A percentile compares a stretch with the other conserved stretches of the same genome.
These are phyloP conservation scores for Piedraia hortae DNA, from an alignment of 2,329 filamentous ascomycete species.

Conservation along the genomic window DNA sequence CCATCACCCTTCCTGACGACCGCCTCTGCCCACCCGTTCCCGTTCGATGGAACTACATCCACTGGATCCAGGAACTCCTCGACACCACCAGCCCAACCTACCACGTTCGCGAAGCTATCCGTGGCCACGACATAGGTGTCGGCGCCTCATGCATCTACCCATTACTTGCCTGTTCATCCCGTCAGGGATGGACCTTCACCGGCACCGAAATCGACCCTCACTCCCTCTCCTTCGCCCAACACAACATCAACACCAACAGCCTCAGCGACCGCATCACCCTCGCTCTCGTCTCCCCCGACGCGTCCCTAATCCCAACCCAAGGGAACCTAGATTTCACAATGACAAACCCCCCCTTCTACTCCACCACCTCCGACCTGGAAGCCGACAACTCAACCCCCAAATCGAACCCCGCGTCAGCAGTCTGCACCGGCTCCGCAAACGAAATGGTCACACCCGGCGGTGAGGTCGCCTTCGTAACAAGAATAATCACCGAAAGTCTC, in stretches of 20 bases:
- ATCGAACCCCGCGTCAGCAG: conserved; percentile 19
- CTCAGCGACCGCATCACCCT: conserved; percentile 37
- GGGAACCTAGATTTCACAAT: conserved; percentile 51
- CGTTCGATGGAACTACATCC: conserved; percentile 51
- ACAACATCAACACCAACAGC: conserved; percentile 39
- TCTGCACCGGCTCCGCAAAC: conserved; percentile 45
- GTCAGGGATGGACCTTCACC: conserved; percentile 32
- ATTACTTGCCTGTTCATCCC: conserved; percentile 43
- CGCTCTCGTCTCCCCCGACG: conserved; percentile 25
- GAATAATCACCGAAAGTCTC: conserved; percentile 44
- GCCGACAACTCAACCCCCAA: conserved; percentile 21
- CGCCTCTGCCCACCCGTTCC: conserved; percentile 62
- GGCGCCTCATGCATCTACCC: conserved; percentile 84
- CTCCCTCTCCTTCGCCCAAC: conserved; percentile 35
- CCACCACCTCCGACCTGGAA: conserved; percentile 41
- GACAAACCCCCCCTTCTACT: conserved; percentile 88
- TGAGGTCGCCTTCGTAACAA: conserved; percentile 44
- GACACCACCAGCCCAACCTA: conserved; percentile 35
- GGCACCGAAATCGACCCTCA: conserved; percentile 44
- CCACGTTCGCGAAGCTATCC: conserved; percentile 26
- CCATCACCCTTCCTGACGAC: conserved; percentile 42
- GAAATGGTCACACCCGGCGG: conserved; percentile 64
- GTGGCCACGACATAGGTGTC: conserved; percentile 40
- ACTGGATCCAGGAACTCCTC: conserved; percentile 63
- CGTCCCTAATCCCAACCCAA: conserved; percentile 32